A percentile compares a stretch with the other conserved stretches of the same genome.
Conservation (phyloP, 2,329 filamentous ascomycete species). For the Sclerotiophoma versabilis region DNA sequence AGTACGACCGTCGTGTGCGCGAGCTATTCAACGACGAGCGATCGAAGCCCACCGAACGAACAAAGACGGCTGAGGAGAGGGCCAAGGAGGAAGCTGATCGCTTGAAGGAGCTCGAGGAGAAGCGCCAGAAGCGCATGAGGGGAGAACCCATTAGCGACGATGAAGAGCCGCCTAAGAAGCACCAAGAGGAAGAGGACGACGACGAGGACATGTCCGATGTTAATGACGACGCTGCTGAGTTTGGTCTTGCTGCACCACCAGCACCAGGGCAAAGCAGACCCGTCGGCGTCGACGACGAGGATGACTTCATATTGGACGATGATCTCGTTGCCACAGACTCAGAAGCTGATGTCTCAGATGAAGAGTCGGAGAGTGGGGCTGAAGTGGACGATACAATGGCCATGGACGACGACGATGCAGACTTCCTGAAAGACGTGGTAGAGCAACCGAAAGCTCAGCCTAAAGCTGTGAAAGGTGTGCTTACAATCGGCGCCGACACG, state of each 20-base stretch:
- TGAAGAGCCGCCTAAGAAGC: slow-evolving; percentile 62
- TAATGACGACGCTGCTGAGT: slow-evolving; percentile 65
- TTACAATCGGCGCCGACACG: slow-evolving; percentile 49
- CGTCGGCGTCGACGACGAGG: slow-evolving; percentile 78
- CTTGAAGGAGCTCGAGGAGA: slow-evolving; percentile 81
- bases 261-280: slow-evolving; percentile 52
- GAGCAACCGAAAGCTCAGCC: slow-evolving; percentile 34
- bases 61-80: slow-evolving; percentile 66
- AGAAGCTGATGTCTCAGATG: slow-evolving; percentile 50
- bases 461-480: slow-evolving; percentile 52
- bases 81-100: slow-evolving; percentile 76
- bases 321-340: slow-evolving; percentile 85
- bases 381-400: slow-evolving; percentile 47
- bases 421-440: slow-evolving; percentile 56
- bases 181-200: slow-evolving; percentile 35
- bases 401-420: slow-evolving; percentile 57
- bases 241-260: slow-evolving; percentile 66
- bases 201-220: slow-evolving; percentile 45
- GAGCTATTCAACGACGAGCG: slow-evolving; percentile 84
- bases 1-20: slow-evolving; percentile 85
- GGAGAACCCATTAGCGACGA: slow-evolving; percentile 79
- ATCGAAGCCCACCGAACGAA: slow-evolving; percentile 83
- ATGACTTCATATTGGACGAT: slow-evolving; percentile 90
- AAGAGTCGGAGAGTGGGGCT: slow-evolving; percentile 40
- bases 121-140: slow-evolving; percentile 83